Conservation (phyloP, 345 rosid species). For the Populus simonii region DNA sequence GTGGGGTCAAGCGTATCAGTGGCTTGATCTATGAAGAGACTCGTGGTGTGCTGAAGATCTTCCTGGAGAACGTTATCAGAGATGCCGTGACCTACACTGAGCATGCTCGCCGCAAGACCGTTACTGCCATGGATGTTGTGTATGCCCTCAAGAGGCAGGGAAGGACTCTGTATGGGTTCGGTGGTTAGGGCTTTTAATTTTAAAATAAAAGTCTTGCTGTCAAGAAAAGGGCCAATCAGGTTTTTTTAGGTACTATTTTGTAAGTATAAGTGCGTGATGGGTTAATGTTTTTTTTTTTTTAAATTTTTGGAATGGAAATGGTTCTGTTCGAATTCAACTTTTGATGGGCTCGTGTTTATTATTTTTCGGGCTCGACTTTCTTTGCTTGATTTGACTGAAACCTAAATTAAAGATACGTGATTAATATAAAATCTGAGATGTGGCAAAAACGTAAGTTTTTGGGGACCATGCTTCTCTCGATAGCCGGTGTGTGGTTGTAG, state of each 20-base stretch:
- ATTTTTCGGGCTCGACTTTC: too few species aligned
- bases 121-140: slow-evolving; percentile 26
- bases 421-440: too few species aligned
- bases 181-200: slow-evolving; percentile 16
- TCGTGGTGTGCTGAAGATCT: slow-evolving; percentile 13
- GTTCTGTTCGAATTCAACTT: too few species aligned
- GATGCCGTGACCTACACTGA: slow-evolving; percentile 20
- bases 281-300: too few species aligned
- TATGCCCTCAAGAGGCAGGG: slow-evolving; percentile 25
- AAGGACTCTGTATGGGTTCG: slow-evolving; percentile 14
- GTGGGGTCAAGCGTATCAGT: slow-evolving; percentile 15
- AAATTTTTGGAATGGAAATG: too few species aligned
- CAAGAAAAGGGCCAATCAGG: neutral
- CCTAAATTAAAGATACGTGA: too few species aligned
- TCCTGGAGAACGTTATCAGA: slow-evolving; percentile 16
- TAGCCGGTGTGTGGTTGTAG: neutral
- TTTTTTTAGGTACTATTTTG: too few species aligned
- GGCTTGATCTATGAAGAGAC: slow-evolving; percentile 17
- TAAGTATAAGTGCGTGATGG: too few species aligned
- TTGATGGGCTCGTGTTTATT: too few species aligned
- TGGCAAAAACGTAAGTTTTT: too few species aligned
- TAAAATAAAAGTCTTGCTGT: slow-evolving; percentile 6
- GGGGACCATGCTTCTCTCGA: neutral
- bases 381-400: too few species aligned
- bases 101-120: slow-evolving; percentile 21